These are phyloP conservation scores for Saccharomycopsis olivae DNA, from an alignment of 805 yeast genomes.

Conservation along the genomic window DNA sequence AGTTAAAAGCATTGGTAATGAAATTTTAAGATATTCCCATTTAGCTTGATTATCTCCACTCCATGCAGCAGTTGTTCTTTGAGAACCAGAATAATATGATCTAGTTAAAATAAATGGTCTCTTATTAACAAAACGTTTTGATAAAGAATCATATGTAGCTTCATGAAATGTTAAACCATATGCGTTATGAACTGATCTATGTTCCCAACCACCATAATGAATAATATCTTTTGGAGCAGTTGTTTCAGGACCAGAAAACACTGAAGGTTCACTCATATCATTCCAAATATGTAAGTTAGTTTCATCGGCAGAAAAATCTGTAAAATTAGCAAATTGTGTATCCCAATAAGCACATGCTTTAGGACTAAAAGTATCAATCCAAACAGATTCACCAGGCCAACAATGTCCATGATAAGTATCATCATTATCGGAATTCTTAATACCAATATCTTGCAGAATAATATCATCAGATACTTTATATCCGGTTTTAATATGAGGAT, in stretches of 20 bases:
- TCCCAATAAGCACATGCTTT: constrained; percentile 52
- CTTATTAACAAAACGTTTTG: constrained; percentile 36
- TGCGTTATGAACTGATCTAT: constrained; percentile 81
- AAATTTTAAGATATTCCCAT: constrained; percentile 76
- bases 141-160: constrained; percentile 61
- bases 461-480: constrained; percentile 55
- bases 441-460: constrained; percentile 31
- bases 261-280: constrained; percentile 97
- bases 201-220: constrained; percentile 78
- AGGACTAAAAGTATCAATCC: constrained; percentile 83
- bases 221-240: constrained; percentile 72
- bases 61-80: constrained; percentile 90
- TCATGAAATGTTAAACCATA: constrained; percentile 76
- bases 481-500: constrained; percentile 77
- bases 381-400: constrained; percentile 95
- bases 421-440: constrained; percentile 34
- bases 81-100: constrained; percentile 85
- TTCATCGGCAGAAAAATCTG: constrained; percentile 36
- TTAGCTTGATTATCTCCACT: constrained; percentile 93
- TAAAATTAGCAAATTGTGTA: constrained; percentile 36
- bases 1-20: constrained; percentile 83
- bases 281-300: constrained; percentile 83
- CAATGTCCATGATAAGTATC: constrained; percentile 71
- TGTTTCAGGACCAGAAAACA: constrained; percentile 92
- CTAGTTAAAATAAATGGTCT: constrained; percentile 88